phyloP scores from a whole-genome alignment of 1,284 basidiomycete genomes.

The Tilletia walkeri region DNA sequence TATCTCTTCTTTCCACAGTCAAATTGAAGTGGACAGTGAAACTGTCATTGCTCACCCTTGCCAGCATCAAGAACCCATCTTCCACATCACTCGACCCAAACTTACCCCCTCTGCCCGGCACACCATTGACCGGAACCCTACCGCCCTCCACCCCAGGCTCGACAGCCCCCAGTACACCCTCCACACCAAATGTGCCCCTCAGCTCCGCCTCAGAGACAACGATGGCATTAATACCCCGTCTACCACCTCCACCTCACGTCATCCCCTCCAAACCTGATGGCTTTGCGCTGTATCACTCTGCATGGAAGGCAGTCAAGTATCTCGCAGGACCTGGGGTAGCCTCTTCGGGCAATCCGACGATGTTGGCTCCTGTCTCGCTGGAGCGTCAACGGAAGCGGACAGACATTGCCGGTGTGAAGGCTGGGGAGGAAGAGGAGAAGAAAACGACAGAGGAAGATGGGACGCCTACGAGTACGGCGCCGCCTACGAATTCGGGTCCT shows the following conservation, averaged over 20 bases:
- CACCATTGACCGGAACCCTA: not conserved
- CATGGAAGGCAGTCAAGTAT: constrained; percentile 31
- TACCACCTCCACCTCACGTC: constrained; percentile 39
- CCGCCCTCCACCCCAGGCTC: constrained; percentile 10
- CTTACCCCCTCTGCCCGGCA: not conserved
- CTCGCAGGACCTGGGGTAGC: constrained; percentile 19
- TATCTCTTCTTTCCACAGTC: constrained; percentile 21
- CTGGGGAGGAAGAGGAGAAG: not conserved
- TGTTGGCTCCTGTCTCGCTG: not conserved
- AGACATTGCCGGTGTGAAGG: not conserved
- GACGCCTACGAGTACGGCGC: not conserved
- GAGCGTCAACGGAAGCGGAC: constrained; percentile 17
- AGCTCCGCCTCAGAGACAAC: not conserved
- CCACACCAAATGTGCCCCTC: not conserved
- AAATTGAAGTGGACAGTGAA: constrained; percentile 46
- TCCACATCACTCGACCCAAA: too few relatives aligned
- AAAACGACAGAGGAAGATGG: not conserved
- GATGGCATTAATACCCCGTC: not conserved
- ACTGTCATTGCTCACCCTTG: constrained; percentile 42
- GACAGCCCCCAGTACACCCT: not conserved
- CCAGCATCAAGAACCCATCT: constrained; percentile 21
- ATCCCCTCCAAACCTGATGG: constrained; percentile 34
- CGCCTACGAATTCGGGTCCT: not conserved
- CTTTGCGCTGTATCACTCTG: constrained; percentile 43
- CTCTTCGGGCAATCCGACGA: not conserved